Percentiles rank a stretch among this genome's conserved stretches.
Evolutionary conservation across 2,329 filamentous ascomycete genomes (phyloP).

Genomic region (Fusarium bactridioides): DNA sequence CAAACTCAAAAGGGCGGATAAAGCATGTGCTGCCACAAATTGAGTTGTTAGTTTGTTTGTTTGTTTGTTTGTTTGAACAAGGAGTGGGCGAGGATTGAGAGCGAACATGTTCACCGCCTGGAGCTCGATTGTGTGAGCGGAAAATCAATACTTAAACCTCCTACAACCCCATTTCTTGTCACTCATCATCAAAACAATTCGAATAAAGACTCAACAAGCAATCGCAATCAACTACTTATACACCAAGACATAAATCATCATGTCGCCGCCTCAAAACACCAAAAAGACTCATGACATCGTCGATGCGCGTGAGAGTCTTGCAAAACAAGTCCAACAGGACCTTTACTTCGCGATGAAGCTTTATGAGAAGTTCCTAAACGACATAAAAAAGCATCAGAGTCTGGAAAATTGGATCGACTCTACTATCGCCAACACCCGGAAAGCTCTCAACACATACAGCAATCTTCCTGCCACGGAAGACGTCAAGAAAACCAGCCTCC

Average conservation of each 20-base stretch:
- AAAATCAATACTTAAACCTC: not conserved
- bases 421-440: too few species aligned
- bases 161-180: not conserved
- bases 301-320: too few species aligned
- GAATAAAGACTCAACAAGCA: fast-evolving
- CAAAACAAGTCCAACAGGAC: too few species aligned
- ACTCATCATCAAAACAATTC: not conserved
- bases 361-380: too few species aligned
- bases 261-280: too few species aligned
- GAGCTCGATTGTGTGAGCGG: not conserved
- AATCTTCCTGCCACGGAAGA: too few species aligned
- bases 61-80: not conserved
- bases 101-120: not conserved
- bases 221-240: not conserved
- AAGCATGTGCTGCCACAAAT: not conserved
- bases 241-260: not conserved
- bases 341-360: too few species aligned
- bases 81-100: not conserved
- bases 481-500: too few species aligned
- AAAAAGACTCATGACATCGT: too few species aligned
- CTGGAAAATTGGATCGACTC: too few species aligned
- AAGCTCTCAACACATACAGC: too few species aligned
- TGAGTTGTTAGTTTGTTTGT: not conserved
- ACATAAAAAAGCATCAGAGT: too few species aligned
- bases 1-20: not conserved